Base-by-base conservation (phyloP, 164 flowering plant species). In the Aristolochia contorta region DNA sequence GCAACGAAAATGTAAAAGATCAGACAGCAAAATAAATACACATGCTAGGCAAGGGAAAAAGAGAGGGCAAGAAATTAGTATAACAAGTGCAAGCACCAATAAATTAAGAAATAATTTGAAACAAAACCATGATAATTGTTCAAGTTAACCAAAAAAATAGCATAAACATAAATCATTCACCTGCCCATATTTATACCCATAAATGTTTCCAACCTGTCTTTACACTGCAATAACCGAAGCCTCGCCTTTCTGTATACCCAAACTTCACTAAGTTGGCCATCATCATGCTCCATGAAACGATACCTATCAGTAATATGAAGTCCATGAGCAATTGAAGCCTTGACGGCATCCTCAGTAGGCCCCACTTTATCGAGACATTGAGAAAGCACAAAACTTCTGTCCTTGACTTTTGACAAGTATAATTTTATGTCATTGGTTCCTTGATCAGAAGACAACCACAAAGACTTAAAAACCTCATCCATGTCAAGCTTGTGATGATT, bases 131-230 rank as follows among this genome's bases (percentile, higher is more conserved):
- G 43, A 37, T 37, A 37, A 37, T n/a, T 37, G 43, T 37, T 37
- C 7, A 10, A 37, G 43, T 37, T 37, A 37, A 37, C 5, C 1
- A 37, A 32, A 8, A 37, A 37, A 37, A 4, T 37, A 37, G 43
- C 9, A 37, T 37, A 37, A 37, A 37, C 43, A 60, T 52, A 65
- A 27, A 50, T 48, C 24, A 51, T 32, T 5, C 71, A 94, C 99
- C 99, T 91, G 84, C 97, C 97, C 99, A 91, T 91, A 73, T 88
- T 94, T 79, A 94, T 83, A 52, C 97, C 97, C 47, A 89, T 64
- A 79, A 76, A 94, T 73, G 99, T 89, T 75, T 94, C 97, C 69
- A 94, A 74, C 76, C 83, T 82, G 76, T 94, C 99, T 71, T 70
- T 75, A 63, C 72, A 85, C 70, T 85, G 99, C 78, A 94, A 69